phyloP scores from a whole-genome alignment of 2,329 filamentous ascomycete genomes.

The Trichoderma arundinaceum region DNA sequence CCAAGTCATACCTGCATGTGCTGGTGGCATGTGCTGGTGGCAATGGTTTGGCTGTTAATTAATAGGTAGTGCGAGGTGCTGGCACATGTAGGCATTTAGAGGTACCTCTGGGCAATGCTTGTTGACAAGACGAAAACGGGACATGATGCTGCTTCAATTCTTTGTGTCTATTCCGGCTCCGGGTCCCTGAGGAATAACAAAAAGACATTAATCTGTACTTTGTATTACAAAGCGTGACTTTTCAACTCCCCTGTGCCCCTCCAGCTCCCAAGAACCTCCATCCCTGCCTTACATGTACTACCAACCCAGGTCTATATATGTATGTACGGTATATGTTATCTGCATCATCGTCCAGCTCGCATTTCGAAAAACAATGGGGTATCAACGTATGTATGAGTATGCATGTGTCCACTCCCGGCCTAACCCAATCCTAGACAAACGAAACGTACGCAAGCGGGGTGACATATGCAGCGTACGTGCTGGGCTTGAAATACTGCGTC shows the following conservation, averaged over 20 bases:
- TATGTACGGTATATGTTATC: conserved; percentile 1
- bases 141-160: too few species aligned
- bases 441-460: conserved; percentile 32
- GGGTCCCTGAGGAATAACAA: too few species aligned
- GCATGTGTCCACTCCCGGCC: conserved; percentile 20
- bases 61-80: too few species aligned
- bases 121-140: too few species aligned
- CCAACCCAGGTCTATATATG: not conserved
- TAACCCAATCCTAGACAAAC: conserved; percentile 28
- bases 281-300: not conserved
- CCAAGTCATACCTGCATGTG: too few species aligned
- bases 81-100: too few species aligned
- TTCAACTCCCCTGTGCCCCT: not conserved
- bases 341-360: not conserved
- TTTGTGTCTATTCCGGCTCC: too few species aligned
- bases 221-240: too few species aligned
- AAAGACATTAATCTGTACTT: too few species aligned
- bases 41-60: too few species aligned
- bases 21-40: too few species aligned
- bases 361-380: conserved; percentile 10
- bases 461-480: conserved; percentile 31
- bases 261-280: conserved; percentile 11
- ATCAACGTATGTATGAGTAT: conserved; percentile 9
- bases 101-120: too few species aligned
- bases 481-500: conserved; percentile 32